Evolutionary conservation across 2,329 filamentous ascomycete genomes (phyloP).

Genomic region (Dendryphion nanum): DNA sequence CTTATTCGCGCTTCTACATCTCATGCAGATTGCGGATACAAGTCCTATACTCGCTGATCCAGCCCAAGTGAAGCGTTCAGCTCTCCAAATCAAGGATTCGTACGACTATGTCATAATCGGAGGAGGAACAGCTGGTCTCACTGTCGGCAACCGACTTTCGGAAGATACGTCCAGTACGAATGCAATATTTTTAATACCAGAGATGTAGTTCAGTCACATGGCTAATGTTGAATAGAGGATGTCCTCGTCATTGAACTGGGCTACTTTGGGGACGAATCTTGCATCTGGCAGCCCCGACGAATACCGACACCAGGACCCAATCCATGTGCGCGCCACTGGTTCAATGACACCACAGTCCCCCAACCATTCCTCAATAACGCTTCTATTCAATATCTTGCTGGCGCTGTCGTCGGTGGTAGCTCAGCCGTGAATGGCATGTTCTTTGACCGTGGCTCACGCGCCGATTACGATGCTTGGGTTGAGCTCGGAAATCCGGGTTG

Average conservation of each 20-base stretch:
- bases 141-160: conserved; percentile 18
- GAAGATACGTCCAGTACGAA: too few species aligned
- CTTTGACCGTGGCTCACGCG: conserved; percentile 29
- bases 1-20: too few species aligned
- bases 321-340: conserved; percentile 18
- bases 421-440: conserved; percentile 37
- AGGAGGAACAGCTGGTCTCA: conserved; percentile 18
- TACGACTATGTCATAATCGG: conserved; percentile 26
- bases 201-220: too few species aligned
- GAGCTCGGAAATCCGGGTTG: conserved; percentile 58
- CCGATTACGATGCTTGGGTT: conserved; percentile 53
- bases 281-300: conserved; percentile 14
- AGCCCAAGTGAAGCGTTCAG: not conserved
- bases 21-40: too few species aligned
- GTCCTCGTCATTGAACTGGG: conserved; percentile 21
- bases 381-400: conserved; percentile 11
- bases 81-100: not conserved
- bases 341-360: too few species aligned
- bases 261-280: conserved; percentile 6
- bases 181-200: too few species aligned
- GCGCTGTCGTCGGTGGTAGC: conserved; percentile 32
- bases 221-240: conserved; percentile 2
- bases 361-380: conserved; percentile 12
- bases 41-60: not conserved
- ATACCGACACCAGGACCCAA: conserved; percentile 20